Percentiles rank a stretch among this genome's conserved stretches.
phyloP scores from a whole-genome alignment of 1,284 basidiomycete species.

The Phellinidium pouzarii region DNA sequence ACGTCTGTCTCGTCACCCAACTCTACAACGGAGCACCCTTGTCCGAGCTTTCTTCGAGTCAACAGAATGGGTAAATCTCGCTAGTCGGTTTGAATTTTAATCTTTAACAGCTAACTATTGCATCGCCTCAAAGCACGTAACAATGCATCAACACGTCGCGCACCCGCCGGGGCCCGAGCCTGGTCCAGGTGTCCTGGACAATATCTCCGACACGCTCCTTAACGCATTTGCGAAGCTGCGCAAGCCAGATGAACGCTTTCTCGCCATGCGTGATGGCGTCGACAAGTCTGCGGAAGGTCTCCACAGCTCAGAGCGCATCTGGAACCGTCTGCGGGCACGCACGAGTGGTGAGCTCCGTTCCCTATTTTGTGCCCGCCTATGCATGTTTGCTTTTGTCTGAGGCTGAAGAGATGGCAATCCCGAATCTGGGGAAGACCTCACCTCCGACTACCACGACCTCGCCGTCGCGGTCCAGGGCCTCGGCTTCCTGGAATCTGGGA shows the following conservation, averaged over 20 bases:
- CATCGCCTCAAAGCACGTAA: conserved; percentile 61
- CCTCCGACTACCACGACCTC: conserved; percentile 94
- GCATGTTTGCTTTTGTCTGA: conserved; percentile 44
- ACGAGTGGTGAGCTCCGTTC: conserved; percentile 76
- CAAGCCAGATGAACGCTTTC: conserved; percentile 94
- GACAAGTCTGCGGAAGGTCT: conserved; percentile 95
- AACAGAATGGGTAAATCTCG: conserved; percentile 84
- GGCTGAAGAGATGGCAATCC: conserved; percentile 75
- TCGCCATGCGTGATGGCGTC: conserved; percentile 84
- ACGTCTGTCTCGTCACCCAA: conserved; percentile 87
- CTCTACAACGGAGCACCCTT: conserved; percentile 86
- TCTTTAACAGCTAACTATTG: conserved; percentile 12
- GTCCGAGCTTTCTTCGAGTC: conserved; percentile 92
- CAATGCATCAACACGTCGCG: conserved; percentile 89
- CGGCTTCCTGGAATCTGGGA: conserved; percentile 95
- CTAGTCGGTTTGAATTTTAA: conserved; percentile 5
- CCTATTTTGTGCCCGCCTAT: conserved; percentile 24
- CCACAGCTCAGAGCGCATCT: conserved; percentile 73
- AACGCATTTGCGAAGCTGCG: conserved; percentile 93
- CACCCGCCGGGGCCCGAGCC: conserved; percentile 83
- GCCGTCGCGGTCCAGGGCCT: conserved; percentile 94
- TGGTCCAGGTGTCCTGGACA: conserved; percentile 81
- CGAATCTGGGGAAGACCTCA: conserved; percentile 83
- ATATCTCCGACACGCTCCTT: conserved; percentile 89
- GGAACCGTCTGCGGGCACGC: conserved; percentile 66